Evolutionary conservation across 331 rosid genomes (phyloP), one percentile per base, ranked within the genome.

Genomic region (Acacia pycnantha): DNA sequence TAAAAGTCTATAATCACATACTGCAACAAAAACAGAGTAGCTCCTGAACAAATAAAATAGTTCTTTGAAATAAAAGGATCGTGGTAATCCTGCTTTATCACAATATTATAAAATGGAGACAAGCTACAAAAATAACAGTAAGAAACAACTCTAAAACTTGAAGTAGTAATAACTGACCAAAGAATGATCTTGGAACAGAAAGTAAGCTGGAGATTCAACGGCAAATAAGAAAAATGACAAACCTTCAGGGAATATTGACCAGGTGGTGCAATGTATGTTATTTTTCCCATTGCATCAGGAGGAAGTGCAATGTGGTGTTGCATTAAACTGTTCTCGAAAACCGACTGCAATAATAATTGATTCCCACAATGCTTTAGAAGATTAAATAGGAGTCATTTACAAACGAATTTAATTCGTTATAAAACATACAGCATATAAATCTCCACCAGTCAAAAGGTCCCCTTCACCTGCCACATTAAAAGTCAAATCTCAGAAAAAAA

Each of bases 201-300:
- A 83, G 44, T 51, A 37, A 56, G 64, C 67, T 67, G 46, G 33
- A 61, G 59, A 67, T 29, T 72, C 48, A 43, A 67, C 3, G 40
- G 54, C 7, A 58, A 33, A 77, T n/a, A 64, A 68, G 13, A 65
- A 43, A 27, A 33, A 4, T 35, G 78, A 76, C 86, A 76, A 80
- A 96, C 99, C 99, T 89, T 87, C 76, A 96, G 74, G 65, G 98
- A 88, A 88, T 96, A 96, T 90, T 93, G 98, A 76, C 98, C 99
- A 79, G 98, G 84, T 4, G 98, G 91, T 76, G 99, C 99, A 61
- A 96, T 65, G 75, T 82, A 96, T 70, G 97, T 85, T 82, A 96
- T 84, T 90, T 96, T 96, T 85, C 99, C 98, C 98, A 96, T 96
- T 75, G 94, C 88, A 85, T 91, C 97, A 11, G 98, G 99, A 78